Percentiles rank a stretch among this genome's conserved stretches.
Conservation (phyloP, 1,284 basidiomycete species). For the Hemileia vastatrix region DNA sequence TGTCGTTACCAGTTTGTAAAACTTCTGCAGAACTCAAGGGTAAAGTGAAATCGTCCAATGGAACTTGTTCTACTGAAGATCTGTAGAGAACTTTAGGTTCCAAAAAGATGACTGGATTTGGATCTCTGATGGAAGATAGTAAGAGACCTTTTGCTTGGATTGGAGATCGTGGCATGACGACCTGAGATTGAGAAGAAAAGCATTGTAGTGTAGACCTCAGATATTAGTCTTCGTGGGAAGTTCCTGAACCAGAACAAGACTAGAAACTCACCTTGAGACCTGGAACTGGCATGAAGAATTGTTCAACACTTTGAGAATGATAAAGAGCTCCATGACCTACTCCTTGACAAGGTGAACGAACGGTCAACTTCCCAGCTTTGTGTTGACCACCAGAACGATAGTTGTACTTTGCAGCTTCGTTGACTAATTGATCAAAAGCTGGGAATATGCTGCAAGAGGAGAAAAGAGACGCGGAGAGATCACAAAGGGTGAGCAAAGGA, state of each 20-base stretch:
- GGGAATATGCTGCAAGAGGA: constrained; percentile 23
- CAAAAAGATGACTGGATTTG: constrained; percentile 86
- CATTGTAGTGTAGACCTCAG: neutral
- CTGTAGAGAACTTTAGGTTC: constrained; percentile 85
- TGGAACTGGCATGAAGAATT: constrained; percentile 79
- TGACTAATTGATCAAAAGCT: constrained; percentile 59
- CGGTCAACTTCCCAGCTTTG: constrained; percentile 71
- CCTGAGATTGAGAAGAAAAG: constrained; percentile 49
- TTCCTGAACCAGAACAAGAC: neutral
- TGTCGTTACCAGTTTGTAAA: constrained; percentile 61
- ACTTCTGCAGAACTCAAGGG: constrained; percentile 70
- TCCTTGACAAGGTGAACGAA: constrained; percentile 76
- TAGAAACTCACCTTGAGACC: constrained; percentile 62
- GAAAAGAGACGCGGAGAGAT: neutral
- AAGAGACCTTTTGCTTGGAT: constrained; percentile 89
- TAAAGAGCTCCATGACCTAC: constrained; percentile 88
- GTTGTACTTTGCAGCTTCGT: constrained; percentile 86
- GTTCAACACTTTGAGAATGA: constrained; percentile 88
- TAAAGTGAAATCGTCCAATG: constrained; percentile 73
- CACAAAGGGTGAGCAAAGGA: neutral
- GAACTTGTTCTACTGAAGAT: constrained; percentile 83
- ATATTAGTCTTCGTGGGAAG: neutral
- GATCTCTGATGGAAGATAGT: constrained; percentile 72
- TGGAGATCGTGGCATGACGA: constrained; percentile 82
- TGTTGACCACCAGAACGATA: constrained; percentile 79